A percentile compares a stretch with the other conserved stretches of the same genome.
Conservation (phyloP, 768 basidiomycete species). For the Lanmaoa pseudosensibilis region DNA sequence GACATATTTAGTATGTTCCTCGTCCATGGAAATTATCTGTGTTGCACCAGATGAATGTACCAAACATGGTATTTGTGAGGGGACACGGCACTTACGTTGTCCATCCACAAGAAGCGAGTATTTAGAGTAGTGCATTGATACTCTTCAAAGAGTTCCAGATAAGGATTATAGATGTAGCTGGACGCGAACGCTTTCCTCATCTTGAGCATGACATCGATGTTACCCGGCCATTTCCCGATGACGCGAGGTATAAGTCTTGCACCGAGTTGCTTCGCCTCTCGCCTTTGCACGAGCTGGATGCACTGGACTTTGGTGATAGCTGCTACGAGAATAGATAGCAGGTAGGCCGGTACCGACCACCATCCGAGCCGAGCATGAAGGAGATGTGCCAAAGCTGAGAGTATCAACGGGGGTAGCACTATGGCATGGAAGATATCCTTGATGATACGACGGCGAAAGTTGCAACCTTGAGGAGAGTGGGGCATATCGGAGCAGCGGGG, state of each 20-base stretch:
- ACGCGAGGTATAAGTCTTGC: conserved; percentile 57
- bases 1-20: conserved; percentile 64
- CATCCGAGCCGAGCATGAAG: conserved; percentile 35
- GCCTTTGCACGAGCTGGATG: conserved; percentile 36
- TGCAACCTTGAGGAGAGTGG: not conserved
- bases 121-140: conserved; percentile 72
- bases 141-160: conserved; percentile 65
- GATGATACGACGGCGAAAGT: conserved; percentile 52
- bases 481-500: not conserved
- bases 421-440: conserved; percentile 45
- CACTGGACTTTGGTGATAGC: conserved; percentile 38
- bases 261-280: conserved; percentile 48
- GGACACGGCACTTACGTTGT: conserved; percentile 50
- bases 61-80: not conserved
- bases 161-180: conserved; percentile 62
- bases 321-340: conserved; percentile 44
- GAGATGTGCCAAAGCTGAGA: conserved; percentile 34
- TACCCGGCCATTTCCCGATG: conserved; percentile 75
- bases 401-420: conserved; percentile 40
- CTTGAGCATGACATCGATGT: conserved; percentile 63
- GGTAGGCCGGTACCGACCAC: conserved; percentile 38
- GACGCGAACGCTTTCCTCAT: conserved; percentile 56
- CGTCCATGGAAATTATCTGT: conserved; percentile 75
- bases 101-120: conserved; percentile 64
- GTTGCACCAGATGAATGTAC: not conserved